Base-by-base conservation (phyloP, 2,329 filamentous ascomycete species). In the Fonsecaea nubica region DNA sequence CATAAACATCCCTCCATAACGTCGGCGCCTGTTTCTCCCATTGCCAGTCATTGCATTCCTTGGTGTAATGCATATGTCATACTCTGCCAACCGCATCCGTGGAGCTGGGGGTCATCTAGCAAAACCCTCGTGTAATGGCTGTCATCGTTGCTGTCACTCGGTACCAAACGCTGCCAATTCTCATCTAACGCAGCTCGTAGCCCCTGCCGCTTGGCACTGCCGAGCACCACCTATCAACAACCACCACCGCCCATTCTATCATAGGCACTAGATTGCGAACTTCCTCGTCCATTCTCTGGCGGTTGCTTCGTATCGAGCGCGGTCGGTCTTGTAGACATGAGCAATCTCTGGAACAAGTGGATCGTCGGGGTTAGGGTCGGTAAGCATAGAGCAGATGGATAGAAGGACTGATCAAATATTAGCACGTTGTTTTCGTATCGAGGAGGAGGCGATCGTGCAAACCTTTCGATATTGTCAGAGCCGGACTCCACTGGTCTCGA, bases 341-440 rank as follows among this genome's bases (percentile, higher is more conserved):
- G 95, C 95, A 77, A 99, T 99, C 85, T 99, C 95, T 71, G 95
- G 95, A 69, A 99, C 95, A 74, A 99, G 90, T 77, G 95, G 95
- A 82, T 99, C 95, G 80, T 99, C 95, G 72, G 95, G 95, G 87
- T 99, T 99, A 75, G 95, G 95, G 84, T 99, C 95, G 78, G 95
- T 99, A 80, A 99, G 86, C 95, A 99, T 98, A 62, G 95, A 99
- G 87, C 95, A 99, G 86, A 99, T 99, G 66, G 95, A 98, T 72
- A 99, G 88, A 33, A 99, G 87, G 65, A 99, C 95, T 98, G 68
- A 40, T 25, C 25, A 13, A 40, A 12, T 30, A 36, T 61, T 61
- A 64, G 61, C 30, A 50, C 58, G 33, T 55, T 9, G 7, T 6
- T 42, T n/a, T 42, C 33, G 30, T 36, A 5, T n/a, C 10, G 33